These are phyloP conservation scores for Beverwykella pulmonaria DNA, from an alignment of 495 filamentous ascomycete species.

Conservation along the genomic window DNA sequence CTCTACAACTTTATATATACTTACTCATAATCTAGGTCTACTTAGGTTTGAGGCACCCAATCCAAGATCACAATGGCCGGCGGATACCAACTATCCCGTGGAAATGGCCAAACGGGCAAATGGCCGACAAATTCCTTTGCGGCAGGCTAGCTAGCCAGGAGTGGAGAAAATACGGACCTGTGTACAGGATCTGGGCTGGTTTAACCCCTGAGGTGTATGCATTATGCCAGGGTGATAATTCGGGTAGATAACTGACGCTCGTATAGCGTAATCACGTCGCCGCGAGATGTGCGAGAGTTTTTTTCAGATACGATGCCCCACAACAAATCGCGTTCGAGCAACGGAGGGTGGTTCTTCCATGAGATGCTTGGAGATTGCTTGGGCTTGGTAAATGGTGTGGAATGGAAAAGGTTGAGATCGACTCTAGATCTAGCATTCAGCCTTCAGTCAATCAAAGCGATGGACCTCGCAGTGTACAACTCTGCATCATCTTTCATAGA, in stretches of 20 bases:
- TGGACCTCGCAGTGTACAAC: too few species aligned
- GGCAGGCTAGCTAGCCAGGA: neutral
- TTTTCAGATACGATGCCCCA: conserved; percentile 10
- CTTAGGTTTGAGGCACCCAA: too few species aligned
- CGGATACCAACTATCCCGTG: too few species aligned
- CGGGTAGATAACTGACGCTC: neutral
- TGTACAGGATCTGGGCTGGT: neutral
- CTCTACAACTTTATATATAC: too few species aligned
- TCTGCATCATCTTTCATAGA: too few species aligned
- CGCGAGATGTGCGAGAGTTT: neutral
- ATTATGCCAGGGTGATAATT: too few species aligned
- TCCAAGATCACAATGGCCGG: too few species aligned
- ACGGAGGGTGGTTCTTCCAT: conserved; percentile 43
- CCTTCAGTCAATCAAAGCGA: too few species aligned
- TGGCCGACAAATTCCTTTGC: neutral
- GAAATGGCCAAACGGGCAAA: neutral
- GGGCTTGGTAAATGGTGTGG: conserved; percentile 42
- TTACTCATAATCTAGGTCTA: too few species aligned
- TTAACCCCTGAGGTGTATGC: neutral
- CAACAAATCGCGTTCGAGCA: conserved; percentile 10
- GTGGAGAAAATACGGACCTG: neutral
- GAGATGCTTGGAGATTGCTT: conserved; percentile 48
- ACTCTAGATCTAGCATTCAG: too few species aligned
- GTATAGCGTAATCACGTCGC: neutral
- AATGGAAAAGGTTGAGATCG: conserved; percentile 11